Conservation (phyloP, 2,329 filamentous ascomycete genomes). For the Raffaelea arxii region DNA sequence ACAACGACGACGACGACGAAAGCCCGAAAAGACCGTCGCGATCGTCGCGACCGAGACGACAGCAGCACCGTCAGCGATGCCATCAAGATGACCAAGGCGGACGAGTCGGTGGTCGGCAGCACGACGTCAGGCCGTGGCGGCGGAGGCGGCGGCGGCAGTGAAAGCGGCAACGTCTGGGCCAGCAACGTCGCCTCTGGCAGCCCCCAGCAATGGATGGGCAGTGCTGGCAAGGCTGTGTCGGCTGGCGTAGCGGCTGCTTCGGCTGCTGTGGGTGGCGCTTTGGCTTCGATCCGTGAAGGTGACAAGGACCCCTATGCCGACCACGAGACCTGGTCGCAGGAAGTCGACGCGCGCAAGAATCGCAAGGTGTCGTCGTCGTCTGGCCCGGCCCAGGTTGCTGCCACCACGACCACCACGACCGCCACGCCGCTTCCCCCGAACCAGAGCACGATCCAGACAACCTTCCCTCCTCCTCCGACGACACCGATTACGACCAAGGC, state of each 20-base stretch:
- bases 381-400: background rate
- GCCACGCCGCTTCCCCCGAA: too few species aligned
- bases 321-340: conserved; percentile 86
- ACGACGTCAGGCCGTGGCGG: conserved; percentile 34
- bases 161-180: conserved; percentile 74
- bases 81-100: conserved; percentile 6
- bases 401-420: background rate
- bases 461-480: background rate
- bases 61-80: conserved; percentile 5
- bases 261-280: conserved; percentile 69
- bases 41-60: conserved; percentile 12
- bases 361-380: background rate
- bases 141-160: conserved; percentile 55
- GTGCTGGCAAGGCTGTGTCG: conserved; percentile 69
- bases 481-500: background rate
- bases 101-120: conserved; percentile 39
- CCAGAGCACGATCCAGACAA: too few species aligned
- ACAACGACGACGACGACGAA: background rate
- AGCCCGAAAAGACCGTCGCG: background rate
- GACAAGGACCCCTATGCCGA: conserved; percentile 72
- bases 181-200: conserved; percentile 74
- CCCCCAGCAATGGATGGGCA: conserved; percentile 80
- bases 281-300: conserved; percentile 77
- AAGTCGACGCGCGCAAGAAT: conserved; percentile 59
- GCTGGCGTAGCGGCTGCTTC: conserved; percentile 78